phyloP scores from a whole-genome alignment of 495 filamentous ascomycete species.

The Penicillium angulare region DNA sequence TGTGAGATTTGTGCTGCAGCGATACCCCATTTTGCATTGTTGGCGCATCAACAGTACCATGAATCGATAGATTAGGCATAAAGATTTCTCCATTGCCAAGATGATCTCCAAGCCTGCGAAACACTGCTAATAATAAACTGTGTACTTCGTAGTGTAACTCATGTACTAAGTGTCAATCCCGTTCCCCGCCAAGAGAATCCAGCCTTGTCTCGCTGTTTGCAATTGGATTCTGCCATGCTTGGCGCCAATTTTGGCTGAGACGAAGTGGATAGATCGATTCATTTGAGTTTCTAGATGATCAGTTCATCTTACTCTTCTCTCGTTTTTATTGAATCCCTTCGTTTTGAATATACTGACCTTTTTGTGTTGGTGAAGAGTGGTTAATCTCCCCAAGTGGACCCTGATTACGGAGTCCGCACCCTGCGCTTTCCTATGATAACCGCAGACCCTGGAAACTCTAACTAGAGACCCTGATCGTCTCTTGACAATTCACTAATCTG shows the following conservation, averaged over 20 bases:
- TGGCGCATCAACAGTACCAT: slow-evolving; percentile 74
- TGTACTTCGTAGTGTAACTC: too few relatives aligned
- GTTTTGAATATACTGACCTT: neutral
- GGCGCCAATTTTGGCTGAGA: slow-evolving; percentile 1
- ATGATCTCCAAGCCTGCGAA: too few relatives aligned
- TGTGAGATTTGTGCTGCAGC: slow-evolving; percentile 61
- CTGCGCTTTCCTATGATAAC: neutral
- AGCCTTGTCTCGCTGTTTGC: neutral
- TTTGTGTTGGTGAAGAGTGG: neutral
- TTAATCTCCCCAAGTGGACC: neutral
- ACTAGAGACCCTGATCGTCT: slow-evolving; percentile 1
- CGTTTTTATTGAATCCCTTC: neutral
- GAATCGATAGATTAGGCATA: slow-evolving; percentile 3
- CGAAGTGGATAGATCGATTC: too few relatives aligned
- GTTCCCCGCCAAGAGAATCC: neutral
- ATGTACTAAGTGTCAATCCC: neutral
- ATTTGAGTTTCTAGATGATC: neutral
- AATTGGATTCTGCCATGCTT: slow-evolving; percentile 6
- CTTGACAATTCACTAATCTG: neutral
- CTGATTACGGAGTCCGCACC: neutral
- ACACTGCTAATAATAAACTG: too few relatives aligned
- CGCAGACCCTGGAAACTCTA: slow-evolving; percentile 4
- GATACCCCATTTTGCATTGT: slow-evolving; percentile 70
- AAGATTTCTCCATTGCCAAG: too few relatives aligned
- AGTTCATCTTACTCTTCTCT: neutral